Conservation (phyloP, 371 early-diverging fungal genomes). For the Catenaria anguillulae region DNA sequence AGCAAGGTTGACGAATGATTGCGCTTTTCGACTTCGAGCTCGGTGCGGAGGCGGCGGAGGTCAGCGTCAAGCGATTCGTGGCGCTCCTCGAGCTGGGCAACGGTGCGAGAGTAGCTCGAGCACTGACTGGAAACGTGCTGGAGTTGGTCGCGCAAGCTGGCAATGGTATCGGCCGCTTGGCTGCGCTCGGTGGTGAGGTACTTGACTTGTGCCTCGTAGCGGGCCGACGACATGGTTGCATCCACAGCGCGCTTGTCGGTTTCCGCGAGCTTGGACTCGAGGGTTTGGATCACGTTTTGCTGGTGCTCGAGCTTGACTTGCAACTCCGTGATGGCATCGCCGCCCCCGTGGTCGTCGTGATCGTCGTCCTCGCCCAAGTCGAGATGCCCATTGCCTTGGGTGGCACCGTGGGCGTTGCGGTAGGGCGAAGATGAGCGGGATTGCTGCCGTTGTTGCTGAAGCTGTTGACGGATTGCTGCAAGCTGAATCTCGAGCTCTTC, state of each 20-base stretch:
- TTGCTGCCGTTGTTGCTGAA: neutral
- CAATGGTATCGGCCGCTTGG: neutral
- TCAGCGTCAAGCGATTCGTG: neutral
- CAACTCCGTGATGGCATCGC: neutral
- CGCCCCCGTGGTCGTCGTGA: neutral
- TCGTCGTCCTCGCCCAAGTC: no score
- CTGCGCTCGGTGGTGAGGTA: neutral
- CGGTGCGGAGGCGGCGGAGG: neutral
- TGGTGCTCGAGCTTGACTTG: neutral
- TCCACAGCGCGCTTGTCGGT: neutral
- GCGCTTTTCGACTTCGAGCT: neutral
- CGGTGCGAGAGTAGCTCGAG: neutral
- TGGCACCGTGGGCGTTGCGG: no score
- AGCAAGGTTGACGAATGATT: neutral
- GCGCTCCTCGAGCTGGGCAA: neutral
- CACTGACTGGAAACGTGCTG: neutral
- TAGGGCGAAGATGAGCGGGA: no score
- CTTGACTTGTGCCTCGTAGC: neutral
- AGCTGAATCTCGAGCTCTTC: neutral
- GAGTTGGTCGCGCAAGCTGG: neutral
- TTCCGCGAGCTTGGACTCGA: neutral
- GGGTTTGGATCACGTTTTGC: neutral
- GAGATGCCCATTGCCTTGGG: no score
- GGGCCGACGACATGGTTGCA: neutral
- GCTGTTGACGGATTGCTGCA: neutral